These are phyloP conservation scores for Aspergillus asperescens DNA, from an alignment of 495 filamentous ascomycete species.

Conservation along the genomic window DNA sequence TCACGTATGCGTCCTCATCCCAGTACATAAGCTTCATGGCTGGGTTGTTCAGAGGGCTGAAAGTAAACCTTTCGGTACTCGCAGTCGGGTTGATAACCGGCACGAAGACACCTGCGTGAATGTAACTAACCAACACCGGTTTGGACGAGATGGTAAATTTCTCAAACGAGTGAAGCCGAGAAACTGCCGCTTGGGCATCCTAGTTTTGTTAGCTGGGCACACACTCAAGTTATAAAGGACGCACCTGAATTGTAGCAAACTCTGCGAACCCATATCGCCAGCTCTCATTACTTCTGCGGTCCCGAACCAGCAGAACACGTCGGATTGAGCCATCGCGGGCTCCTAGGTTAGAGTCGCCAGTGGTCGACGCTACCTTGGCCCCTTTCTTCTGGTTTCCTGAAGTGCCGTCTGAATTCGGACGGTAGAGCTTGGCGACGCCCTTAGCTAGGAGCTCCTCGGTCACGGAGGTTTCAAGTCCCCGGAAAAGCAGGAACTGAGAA, in stretches of 20 bases:
- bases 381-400: slow-evolving; percentile 43
- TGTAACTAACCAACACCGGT: slow-evolving; percentile 68
- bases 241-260: slow-evolving; percentile 60
- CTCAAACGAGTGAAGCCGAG: slow-evolving; percentile 66
- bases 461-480: slow-evolving; percentile 66
- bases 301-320: slow-evolving; percentile 73
- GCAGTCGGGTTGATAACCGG: slow-evolving; percentile 56
- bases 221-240: not conserved
- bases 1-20: slow-evolving; percentile 75
- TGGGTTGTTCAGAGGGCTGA: slow-evolving; percentile 66
- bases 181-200: slow-evolving; percentile 73
- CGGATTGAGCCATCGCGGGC: slow-evolving; percentile 71
- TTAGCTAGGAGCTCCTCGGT: slow-evolving; percentile 74
- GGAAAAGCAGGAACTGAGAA: slow-evolving; percentile 77
- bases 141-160: slow-evolving; percentile 83
- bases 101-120: slow-evolving; percentile 85
- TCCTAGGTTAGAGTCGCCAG: slow-evolving; percentile 65
- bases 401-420: slow-evolving; percentile 32
- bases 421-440: slow-evolving; percentile 74
- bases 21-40: slow-evolving; percentile 72
- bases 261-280: slow-evolving; percentile 90
- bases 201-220: slow-evolving; percentile 24
- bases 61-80: slow-evolving; percentile 59
- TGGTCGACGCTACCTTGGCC: slow-evolving; percentile 69
- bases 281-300: slow-evolving; percentile 67